phyloP scores from a whole-genome alignment of 2,329 filamentous ascomycete genomes.

The Colletotrichum spinosum region DNA sequence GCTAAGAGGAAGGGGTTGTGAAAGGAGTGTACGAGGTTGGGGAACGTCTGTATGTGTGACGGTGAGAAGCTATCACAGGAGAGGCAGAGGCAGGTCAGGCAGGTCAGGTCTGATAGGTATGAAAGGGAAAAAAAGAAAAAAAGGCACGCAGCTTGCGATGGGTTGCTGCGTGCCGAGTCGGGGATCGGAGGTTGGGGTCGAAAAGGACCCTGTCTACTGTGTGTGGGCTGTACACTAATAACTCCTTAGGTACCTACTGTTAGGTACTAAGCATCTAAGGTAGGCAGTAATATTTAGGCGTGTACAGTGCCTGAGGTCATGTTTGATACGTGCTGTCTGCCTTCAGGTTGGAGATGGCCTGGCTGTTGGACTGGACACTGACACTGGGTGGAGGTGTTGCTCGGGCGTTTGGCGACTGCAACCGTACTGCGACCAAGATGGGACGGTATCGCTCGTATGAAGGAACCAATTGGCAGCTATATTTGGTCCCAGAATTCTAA shows the following conservation, averaged over 20 bases:
- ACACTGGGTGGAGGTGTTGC: neutral
- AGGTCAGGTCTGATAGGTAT: no score
- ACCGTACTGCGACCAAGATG: neutral
- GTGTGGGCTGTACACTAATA: neutral
- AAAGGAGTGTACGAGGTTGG: constrained; percentile 17
- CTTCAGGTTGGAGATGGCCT: no score
- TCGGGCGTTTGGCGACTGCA: constrained; percentile 13
- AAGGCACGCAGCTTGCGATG: constrained; percentile 26
- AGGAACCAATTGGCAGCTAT: constrained; percentile 30
- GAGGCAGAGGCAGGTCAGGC: neutral
- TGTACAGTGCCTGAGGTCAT: no score
- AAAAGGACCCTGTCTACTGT: constrained; percentile 15
- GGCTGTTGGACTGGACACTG: constrained; percentile 8
- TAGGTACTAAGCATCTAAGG: neutral
- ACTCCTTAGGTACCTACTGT: no score
- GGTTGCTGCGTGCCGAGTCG: constrained; percentile 31
- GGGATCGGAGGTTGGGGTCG: constrained; percentile 36
- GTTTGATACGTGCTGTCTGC: neutral
- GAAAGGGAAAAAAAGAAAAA: neutral
- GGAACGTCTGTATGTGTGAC: constrained; percentile 9
- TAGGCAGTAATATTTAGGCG: neutral
- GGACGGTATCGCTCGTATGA: constrained; percentile 8
- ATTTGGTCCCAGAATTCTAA: constrained; percentile 27
- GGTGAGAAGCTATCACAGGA: constrained; percentile 24
- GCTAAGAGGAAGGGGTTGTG: neutral